Evolutionary conservation across 78 protist species (phyloP).

Genomic region (Tieghemostelium lacteum): DNA sequence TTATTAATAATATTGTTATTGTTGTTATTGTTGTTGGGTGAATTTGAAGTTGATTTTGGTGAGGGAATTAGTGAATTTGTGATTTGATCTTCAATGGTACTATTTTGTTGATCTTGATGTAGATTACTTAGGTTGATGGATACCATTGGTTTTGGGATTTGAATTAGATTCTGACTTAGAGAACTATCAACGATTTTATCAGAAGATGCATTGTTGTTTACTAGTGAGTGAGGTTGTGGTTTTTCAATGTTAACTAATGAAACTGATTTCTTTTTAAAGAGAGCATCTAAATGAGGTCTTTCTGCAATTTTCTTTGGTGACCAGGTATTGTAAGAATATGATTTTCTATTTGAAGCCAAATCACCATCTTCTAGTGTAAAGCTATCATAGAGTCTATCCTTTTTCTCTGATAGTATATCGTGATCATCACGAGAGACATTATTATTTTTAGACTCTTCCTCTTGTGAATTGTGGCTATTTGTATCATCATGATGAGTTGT

Average conservation of each 20-base stretch:
- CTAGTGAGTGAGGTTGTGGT: no score
- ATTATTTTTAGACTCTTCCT: background rate
- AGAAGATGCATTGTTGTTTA: no score
- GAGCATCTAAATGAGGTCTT: background rate
- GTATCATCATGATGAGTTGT: background rate
- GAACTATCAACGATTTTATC: background rate
- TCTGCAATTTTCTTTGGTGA: slow-evolving; percentile 16
- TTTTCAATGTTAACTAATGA: background rate
- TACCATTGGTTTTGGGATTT: background rate
- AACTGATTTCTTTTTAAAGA: background rate
- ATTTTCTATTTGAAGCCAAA: background rate
- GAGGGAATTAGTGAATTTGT: background rate
- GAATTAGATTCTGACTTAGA: background rate
- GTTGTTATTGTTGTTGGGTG: background rate
- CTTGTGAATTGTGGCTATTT: background rate
- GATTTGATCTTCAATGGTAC: background rate
- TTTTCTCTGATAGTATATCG: no score
- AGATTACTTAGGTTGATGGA: no score
- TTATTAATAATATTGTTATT: background rate
- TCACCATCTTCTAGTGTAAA: slow-evolving; percentile 23
- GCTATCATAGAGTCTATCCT: slow-evolving; percentile 15
- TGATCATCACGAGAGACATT: background rate
- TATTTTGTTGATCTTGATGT: background rate
- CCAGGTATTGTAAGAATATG: slow-evolving; percentile 47
- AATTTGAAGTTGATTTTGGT: slow-evolving; percentile 7